Conservation (phyloP, 306 rosid genomes). For the Gynostemma pentaphyllum region DNA sequence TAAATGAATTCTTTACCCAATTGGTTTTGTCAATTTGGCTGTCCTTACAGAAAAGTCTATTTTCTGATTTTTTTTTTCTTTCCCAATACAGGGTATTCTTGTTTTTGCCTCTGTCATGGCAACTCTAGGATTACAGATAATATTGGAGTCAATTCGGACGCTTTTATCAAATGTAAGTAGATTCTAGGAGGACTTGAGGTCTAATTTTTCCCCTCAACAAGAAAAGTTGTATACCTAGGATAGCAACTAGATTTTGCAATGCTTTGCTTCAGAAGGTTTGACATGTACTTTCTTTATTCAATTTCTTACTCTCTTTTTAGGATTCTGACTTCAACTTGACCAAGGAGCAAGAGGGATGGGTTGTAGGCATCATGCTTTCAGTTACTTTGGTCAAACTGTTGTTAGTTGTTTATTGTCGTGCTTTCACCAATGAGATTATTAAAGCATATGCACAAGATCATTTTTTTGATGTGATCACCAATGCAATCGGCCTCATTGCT, state of each 20-base stretch:
- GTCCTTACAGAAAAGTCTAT: not conserved
- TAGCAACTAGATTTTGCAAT: not conserved
- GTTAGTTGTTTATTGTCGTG: constrained; percentile 69
- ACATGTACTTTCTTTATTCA: not conserved
- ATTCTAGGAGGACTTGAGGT: not conserved
- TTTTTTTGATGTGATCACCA: constrained; percentile 95
- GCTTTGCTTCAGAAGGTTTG: not conserved
- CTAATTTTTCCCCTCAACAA: not conserved
- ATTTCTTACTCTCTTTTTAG: constrained; percentile 15
- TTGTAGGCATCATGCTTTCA: constrained; percentile 85
- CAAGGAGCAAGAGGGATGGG: constrained; percentile 76
- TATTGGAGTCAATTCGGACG: constrained; percentile 77
- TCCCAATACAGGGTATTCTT: constrained; percentile 73
- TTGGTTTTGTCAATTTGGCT: not conserved
- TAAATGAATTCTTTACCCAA: not conserved
- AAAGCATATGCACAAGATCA: constrained; percentile 98
- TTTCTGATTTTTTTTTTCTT: constrained; percentile 1
- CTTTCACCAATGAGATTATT: constrained; percentile 76
- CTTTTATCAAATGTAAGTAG: constrained; percentile 55
- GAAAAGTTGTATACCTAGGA: not conserved
- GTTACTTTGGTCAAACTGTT: constrained; percentile 76
- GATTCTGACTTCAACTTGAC: constrained; percentile 52
- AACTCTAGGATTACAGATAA: constrained; percentile 91
- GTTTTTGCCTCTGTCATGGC: constrained; percentile 99
- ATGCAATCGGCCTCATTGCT: constrained; percentile 80